Evolutionary conservation across 306 rosid species (phyloP).

Genomic region (Canavalia gladiata): DNA sequence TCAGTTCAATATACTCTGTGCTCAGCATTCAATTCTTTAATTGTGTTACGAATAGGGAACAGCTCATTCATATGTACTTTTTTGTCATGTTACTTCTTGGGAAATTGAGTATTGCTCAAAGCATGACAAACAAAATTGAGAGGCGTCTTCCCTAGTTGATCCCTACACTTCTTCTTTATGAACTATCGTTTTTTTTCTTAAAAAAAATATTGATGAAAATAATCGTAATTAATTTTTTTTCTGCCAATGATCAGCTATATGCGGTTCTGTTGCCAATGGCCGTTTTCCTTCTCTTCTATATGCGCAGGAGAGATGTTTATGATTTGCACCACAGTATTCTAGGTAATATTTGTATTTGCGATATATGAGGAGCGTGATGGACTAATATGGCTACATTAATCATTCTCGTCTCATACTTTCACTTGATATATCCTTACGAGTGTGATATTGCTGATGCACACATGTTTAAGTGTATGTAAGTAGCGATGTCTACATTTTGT

Average conservation of each 20-base stretch:
- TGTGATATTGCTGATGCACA: background rate
- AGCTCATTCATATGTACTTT: background rate
- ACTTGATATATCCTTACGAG: too few relatives aligned
- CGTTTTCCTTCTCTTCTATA: slow-evolving; percentile 69
- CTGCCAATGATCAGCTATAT: slow-evolving; percentile 65
- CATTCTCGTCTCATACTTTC: too few relatives aligned
- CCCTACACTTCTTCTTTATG: background rate
- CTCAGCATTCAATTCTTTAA: background rate
- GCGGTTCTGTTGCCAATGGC: slow-evolving; percentile 81
- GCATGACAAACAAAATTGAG: background rate
- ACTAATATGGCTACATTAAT: too few relatives aligned
- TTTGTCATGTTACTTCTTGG: background rate
- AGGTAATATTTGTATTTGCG: slow-evolving; percentile 58
- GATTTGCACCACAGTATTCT: slow-evolving; percentile 89
- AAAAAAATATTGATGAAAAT: background rate
- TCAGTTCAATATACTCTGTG: slow-evolving; percentile 1
- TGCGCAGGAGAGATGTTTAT: slow-evolving; percentile 82
- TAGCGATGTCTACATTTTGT: background rate
- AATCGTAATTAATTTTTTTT: slow-evolving; percentile 26
- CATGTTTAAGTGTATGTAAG: background rate
- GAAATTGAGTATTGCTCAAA: slow-evolving; percentile 18
- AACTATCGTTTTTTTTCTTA: background rate
- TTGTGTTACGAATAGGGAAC: background rate
- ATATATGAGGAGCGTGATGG: too few relatives aligned
- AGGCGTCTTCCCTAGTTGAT: background rate